Evolutionary conservation across 345 rosid genomes (phyloP), one percentile per base, ranked within the genome.

Genomic region (Brassica cretica): DNA sequence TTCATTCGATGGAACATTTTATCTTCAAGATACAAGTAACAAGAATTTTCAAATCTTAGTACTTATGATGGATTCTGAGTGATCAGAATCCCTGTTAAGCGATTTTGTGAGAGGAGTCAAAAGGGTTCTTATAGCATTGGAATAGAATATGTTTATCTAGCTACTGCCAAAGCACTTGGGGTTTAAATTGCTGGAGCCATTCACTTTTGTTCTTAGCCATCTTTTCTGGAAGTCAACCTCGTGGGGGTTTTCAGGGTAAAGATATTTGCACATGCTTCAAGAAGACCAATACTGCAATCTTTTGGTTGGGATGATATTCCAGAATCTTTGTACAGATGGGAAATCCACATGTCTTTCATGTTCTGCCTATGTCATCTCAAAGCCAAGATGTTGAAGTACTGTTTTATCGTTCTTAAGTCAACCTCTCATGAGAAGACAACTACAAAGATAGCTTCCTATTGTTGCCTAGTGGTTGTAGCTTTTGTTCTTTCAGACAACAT

Each of bases 141-240:
- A 0, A 88, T 89, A 84, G 93, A 91, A 82, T 78, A 87, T 73
- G 94, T 88, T 65, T 92, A 90, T 83, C 88, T 89, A 30, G 86
- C 94, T 51, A 85, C 87, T 82, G 86, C 97, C 56, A 86, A 89
- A 81, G 90, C 90, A 60, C 80, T 90, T 62, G 91, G 88, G 86
- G 94, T 88, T 85, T 41, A 78, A 64, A 30, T 60, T 74, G 29
- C 21, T 46, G 2, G 25, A 62, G 16, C 10, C 29, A 2, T 46
- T 58, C 8, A 15, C 58, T 55, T 55, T 55, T 15, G 8, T 3
- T 62, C 55, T 24, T 10, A 11, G 29, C 25, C 41, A 2, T 73
- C 14, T 19, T 66, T 61, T 72, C 11, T 6, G 76, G 44, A 21
- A 24, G 10, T 44, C 64, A 29, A 72, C 44, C 32, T 71, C 24